phyloP scores from a whole-genome alignment of 2,329 filamentous ascomycete species.

The Fusarium sp. region DNA sequence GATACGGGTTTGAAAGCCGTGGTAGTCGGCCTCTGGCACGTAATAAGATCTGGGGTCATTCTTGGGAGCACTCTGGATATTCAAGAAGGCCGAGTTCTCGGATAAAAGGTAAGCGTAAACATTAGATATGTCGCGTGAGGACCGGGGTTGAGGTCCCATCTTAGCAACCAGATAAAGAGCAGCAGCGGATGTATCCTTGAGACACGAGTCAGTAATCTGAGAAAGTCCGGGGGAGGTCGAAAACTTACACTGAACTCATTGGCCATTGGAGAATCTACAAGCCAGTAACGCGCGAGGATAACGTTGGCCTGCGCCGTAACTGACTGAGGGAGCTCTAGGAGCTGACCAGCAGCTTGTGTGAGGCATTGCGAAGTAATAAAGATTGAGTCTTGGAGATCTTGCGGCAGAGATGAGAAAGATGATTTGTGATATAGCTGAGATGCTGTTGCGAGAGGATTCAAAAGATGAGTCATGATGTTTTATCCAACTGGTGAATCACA shows the following conservation, averaged over 20 bases:
- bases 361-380: slow-evolving; percentile 78
- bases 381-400: slow-evolving; percentile 76
- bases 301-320: slow-evolving; percentile 88
- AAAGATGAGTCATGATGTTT: slow-evolving; percentile 67
- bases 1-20: slow-evolving; percentile 70
- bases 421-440: slow-evolving; percentile 72
- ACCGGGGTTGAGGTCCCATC: slow-evolving; percentile 79
- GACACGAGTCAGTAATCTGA: slow-evolving; percentile 9
- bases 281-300: slow-evolving; percentile 83
- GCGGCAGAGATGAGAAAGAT: slow-evolving; percentile 68
- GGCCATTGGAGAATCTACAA: slow-evolving; percentile 65
- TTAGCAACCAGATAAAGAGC: slow-evolving; percentile 85
- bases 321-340: slow-evolving; percentile 86
- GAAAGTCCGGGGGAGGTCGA: background rate
- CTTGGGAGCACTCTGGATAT: slow-evolving; percentile 48
- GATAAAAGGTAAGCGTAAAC: slow-evolving; percentile 86
- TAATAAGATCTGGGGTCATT: slow-evolving; percentile 69
- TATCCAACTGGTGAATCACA: background rate
- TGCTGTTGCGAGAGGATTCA: slow-evolving; percentile 78
- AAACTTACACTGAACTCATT: slow-evolving; percentile 66
- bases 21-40: slow-evolving; percentile 79
- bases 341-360: slow-evolving; percentile 81
- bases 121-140: slow-evolving; percentile 83
- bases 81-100: slow-evolving; percentile 65
- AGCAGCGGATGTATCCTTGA: slow-evolving; percentile 82